Evolutionary conservation across 306 rosid species (phyloP).

Genomic region (Sindora glabra): DNA sequence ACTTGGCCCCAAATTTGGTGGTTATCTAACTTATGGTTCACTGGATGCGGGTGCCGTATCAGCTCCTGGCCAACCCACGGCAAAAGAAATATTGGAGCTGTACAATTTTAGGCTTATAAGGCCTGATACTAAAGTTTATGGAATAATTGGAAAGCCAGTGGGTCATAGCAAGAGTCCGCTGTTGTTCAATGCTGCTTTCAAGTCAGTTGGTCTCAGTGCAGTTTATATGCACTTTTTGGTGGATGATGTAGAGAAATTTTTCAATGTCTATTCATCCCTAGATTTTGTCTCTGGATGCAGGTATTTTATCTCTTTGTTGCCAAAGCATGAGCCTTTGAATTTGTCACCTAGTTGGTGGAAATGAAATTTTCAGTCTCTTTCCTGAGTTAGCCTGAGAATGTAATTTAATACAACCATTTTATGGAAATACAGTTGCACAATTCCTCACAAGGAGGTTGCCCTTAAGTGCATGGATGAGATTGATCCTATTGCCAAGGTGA

Average conservation of each 20-base stretch:
- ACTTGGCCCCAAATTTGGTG: constrained; percentile 40
- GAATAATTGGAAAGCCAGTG: constrained; percentile 42
- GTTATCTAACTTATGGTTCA: constrained; percentile 37
- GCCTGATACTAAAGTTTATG: constrained; percentile 36
- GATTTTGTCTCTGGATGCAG: constrained; percentile 41
- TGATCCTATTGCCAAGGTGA: constrained; percentile 40
- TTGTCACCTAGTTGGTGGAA: no score
- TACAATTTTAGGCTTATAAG: constrained; percentile 38
- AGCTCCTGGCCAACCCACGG: constrained; percentile 36
- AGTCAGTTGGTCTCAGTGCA: constrained; percentile 27
- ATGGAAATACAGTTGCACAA: constrained; percentile 34
- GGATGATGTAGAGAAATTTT: constrained; percentile 36
- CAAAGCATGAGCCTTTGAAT: background rate
- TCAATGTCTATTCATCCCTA: constrained; percentile 25
- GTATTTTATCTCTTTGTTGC: constrained; percentile 9
- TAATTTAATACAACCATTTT: background rate
- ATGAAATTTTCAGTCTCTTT: no score
- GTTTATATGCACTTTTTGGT: constrained; percentile 41
- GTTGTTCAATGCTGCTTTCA: constrained; percentile 38
- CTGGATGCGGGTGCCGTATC: constrained; percentile 26
- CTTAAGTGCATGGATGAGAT: constrained; percentile 42
- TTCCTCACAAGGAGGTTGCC: constrained; percentile 50
- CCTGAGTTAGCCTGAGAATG: no score
- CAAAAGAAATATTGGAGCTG: constrained; percentile 24
- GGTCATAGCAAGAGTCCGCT: constrained; percentile 52